Evolutionary conservation across 257 asterid species (phyloP), one percentile per base, ranked within the genome.

Genomic region (Nyctanthes arbortristis): DNA sequence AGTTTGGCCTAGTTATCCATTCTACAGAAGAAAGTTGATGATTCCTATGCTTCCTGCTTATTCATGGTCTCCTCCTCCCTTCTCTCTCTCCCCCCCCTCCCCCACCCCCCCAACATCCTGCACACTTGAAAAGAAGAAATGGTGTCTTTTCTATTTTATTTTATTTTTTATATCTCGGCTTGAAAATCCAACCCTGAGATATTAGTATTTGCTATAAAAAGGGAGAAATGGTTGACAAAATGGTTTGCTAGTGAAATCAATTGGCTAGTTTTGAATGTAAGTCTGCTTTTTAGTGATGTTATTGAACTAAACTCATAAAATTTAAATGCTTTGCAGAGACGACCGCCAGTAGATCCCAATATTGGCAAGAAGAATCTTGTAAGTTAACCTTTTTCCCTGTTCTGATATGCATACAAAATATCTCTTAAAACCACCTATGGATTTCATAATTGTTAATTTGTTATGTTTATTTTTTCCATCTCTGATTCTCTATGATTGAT

Each of bases 351-450:
- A 75, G 97, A 89, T 70, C 68, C 76, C 57, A 79, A 79, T 54
- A 75, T 65, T 71, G 96, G 88, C 74, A 87, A 74, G 84, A 78
- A 67, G 68, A 91, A 86, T 80, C 77, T 84, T 76, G 99, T 91
- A 79, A 89, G 98, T 82, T 40, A 10, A 57, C 45, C 64, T 65
- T 70, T 62, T 60, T 66, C 36, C 67, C 70, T 35, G 36, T 70
- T 69, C 7, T 11, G n/a, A 60, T 36, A 35, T 56, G 34, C 25
- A 32, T 52, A 16, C 34, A 22, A 55, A 61, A 69, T 58, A n/a
- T 67, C 12, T 72, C 58, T 6, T 36, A 35, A 55, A 40, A 33
- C 47, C 57, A 35, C 49, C 67, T 65, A 18, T 61, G 39, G 56
- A 59, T 34, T 58, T 72, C 60, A 29, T 49, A 33, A 52, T 61